These are phyloP conservation scores for Ramichloridium luteum DNA, from an alignment of 2,329 filamentous ascomycete genomes.

Conservation along the genomic window DNA sequence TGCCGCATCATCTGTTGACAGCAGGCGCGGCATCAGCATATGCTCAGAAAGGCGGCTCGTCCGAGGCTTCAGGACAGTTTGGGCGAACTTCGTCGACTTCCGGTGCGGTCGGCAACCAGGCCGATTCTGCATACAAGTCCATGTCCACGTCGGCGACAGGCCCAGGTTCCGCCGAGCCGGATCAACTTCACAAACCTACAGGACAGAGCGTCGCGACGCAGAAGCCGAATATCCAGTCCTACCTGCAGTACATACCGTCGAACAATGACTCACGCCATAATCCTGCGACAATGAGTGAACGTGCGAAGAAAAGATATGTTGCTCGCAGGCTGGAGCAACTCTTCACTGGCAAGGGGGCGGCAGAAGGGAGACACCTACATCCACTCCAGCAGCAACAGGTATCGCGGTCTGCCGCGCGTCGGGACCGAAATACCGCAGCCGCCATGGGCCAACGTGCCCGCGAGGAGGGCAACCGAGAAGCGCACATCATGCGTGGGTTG, in stretches of 20 bases:
- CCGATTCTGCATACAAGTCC: slow-evolving; percentile 53
- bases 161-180: slow-evolving; percentile 29
- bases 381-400: slow-evolving; percentile 46
- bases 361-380: slow-evolving; percentile 34
- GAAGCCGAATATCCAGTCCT: slow-evolving; percentile 55
- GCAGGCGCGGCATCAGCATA: slow-evolving; percentile 26
- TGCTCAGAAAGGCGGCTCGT: too few relatives aligned
- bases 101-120: too few relatives aligned
- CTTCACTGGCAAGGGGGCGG: slow-evolving; percentile 57
- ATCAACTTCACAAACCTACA: slow-evolving; percentile 9
- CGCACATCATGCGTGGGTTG: slow-evolving; percentile 34
- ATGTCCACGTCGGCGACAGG: slow-evolving; percentile 38
- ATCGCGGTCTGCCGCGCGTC: slow-evolving; percentile 41
- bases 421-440: slow-evolving; percentile 31
- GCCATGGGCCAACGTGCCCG: slow-evolving; percentile 25
- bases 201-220: slow-evolving; percentile 29
- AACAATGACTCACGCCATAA: too few relatives aligned
- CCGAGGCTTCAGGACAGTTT: too few relatives aligned
- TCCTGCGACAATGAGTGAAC: slow-evolving; percentile 50
- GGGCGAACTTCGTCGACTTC: too few relatives aligned
- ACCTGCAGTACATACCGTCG: slow-evolving; percentile 61
- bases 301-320: slow-evolving; percentile 62
- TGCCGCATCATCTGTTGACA: too few relatives aligned
- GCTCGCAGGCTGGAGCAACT: slow-evolving; percentile 67
- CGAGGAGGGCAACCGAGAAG: slow-evolving; percentile 34